Evolutionary conservation across 192 early-diverging fungal species (phyloP).

Genomic region (Jimgerdemannia lactiflua): DNA sequence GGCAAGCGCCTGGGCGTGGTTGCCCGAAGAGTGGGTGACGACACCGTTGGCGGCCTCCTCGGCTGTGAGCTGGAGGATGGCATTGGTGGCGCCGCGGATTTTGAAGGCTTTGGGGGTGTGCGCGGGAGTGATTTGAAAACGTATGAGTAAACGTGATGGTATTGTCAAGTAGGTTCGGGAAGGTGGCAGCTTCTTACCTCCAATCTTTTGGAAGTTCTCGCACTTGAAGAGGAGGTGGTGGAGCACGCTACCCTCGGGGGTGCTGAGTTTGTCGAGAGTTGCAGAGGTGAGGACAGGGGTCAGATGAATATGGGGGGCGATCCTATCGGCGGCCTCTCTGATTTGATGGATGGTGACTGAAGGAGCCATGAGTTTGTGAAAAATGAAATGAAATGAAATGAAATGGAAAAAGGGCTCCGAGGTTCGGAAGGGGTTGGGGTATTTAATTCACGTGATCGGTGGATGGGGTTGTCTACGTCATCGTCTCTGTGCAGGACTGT

Average conservation of each 20-base stretch:
- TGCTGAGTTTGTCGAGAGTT: constrained; percentile 18
- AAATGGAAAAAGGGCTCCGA: too few species aligned
- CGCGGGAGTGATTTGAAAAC: neutral
- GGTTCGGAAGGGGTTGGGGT: too few species aligned
- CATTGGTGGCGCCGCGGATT: constrained; percentile 53
- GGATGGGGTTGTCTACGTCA: too few species aligned
- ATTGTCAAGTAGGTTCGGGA: neutral
- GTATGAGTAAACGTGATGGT: neutral
- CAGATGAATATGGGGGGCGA: constrained; percentile 25
- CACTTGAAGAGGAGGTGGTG: constrained; percentile 48
- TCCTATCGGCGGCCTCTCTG: constrained; percentile 30
- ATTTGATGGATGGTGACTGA: too few species aligned
- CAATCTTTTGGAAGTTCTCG: constrained; percentile 45
- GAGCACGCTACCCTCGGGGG: constrained; percentile 1
- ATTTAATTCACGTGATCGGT: too few species aligned
- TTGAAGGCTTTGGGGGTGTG: constrained; percentile 46
- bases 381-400: too few species aligned
- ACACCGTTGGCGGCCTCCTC: constrained; percentile 27
- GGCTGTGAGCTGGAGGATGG: constrained; percentile 23
- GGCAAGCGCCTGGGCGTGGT: constrained; percentile 55
- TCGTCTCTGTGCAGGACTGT: too few species aligned
- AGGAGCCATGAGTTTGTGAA: too few species aligned
- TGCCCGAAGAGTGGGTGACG: constrained; percentile 47
- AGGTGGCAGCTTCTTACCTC: constrained; percentile 14
- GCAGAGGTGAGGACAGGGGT: constrained; percentile 45